phyloP scores from a whole-genome alignment of 2,329 filamentous ascomycete species.

The Pyricularia pennisetigena region DNA sequence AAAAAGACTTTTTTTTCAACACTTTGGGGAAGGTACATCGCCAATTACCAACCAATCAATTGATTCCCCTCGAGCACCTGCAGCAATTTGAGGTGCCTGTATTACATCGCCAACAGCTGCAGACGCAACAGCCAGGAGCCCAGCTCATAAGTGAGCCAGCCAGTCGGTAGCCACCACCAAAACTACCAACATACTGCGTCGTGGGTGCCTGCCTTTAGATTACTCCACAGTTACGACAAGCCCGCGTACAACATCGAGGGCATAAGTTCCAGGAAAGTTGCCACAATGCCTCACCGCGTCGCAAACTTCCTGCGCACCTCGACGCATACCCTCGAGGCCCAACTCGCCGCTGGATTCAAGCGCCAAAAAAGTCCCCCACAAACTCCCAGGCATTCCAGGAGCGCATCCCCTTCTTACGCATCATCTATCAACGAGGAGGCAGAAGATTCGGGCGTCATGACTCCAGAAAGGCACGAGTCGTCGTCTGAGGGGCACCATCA shows the following conservation, averaged over 20 bases:
- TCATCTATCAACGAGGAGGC: slow-evolving; percentile 25
- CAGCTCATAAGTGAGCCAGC: too few relatives aligned
- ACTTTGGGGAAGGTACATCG: not conserved
- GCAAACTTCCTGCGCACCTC: slow-evolving; percentile 46
- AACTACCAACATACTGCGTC: not conserved
- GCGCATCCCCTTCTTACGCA: slow-evolving; percentile 23
- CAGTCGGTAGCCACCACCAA: too few relatives aligned
- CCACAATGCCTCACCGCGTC: slow-evolving; percentile 47
- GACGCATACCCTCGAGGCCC: slow-evolving; percentile 33
- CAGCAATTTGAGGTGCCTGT: not conserved
- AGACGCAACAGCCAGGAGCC: not conserved
- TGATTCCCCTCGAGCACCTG: not conserved
- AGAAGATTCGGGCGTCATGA: slow-evolving; percentile 13
- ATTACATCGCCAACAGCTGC: not conserved
- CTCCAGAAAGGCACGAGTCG: slow-evolving; percentile 10
- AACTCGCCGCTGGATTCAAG: slow-evolving; percentile 37
- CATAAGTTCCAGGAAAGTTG: not conserved
- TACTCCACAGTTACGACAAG: not conserved
- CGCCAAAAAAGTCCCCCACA: slow-evolving; percentile 16
- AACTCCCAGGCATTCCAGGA: slow-evolving; percentile 14
- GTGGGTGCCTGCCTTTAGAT: not conserved
- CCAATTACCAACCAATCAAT: not conserved
- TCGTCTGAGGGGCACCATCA: slow-evolving; percentile 21
- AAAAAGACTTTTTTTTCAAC: not conserved
- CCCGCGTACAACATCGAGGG: not conserved